A percentile compares a stretch with the other conserved stretches of the same genome.
Evolutionary conservation across 352 stramenopile species (phyloP).

Genomic region (Globisporangium splendens): DNA sequence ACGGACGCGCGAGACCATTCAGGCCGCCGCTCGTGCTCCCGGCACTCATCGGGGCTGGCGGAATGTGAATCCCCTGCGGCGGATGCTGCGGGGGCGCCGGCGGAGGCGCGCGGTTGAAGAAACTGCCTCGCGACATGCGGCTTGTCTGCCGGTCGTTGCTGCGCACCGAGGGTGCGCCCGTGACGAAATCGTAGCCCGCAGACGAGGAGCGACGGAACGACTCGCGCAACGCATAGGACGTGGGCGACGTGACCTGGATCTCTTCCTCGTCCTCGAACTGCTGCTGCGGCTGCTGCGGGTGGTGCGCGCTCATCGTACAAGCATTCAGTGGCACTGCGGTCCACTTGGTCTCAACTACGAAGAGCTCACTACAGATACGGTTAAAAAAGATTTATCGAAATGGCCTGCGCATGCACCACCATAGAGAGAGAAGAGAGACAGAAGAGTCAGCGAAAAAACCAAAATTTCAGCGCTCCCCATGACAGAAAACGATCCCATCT

Average conservation of each 20-base stretch:
- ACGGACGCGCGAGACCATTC: slow-evolving; percentile 43
- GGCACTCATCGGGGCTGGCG: slow-evolving; percentile 2
- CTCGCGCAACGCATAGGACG: slow-evolving; percentile 71
- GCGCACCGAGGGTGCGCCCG: slow-evolving; percentile 21
- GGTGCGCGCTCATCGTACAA: slow-evolving; percentile 13
- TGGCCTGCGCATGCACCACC: neutral
- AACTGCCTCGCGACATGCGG: slow-evolving; percentile 42
- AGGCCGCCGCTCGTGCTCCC: slow-evolving; percentile 2
- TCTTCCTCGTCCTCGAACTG: slow-evolving; percentile 48
- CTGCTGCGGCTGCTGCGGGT: slow-evolving; percentile 18
- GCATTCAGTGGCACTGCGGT: neutral
- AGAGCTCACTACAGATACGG: neutral
- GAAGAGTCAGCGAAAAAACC: neutral
- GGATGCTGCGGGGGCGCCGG: slow-evolving; percentile 55
- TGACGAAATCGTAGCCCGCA: slow-evolving; percentile 36
- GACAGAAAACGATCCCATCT: neutral
- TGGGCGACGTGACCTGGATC: slow-evolving; percentile 81
- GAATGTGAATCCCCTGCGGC: slow-evolving; percentile 26
- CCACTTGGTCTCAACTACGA: no score
- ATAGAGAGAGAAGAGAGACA: neutral
- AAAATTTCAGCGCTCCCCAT: neutral
- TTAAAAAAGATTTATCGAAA: neutral
- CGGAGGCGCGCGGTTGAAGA: slow-evolving; percentile 59
- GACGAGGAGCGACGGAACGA: slow-evolving; percentile 78
- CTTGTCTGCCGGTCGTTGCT: slow-evolving; percentile 16